These are phyloP conservation scores for Debaryomyces maramus DNA, from an alignment of 805 yeast genomes.

Conservation along the genomic window DNA sequence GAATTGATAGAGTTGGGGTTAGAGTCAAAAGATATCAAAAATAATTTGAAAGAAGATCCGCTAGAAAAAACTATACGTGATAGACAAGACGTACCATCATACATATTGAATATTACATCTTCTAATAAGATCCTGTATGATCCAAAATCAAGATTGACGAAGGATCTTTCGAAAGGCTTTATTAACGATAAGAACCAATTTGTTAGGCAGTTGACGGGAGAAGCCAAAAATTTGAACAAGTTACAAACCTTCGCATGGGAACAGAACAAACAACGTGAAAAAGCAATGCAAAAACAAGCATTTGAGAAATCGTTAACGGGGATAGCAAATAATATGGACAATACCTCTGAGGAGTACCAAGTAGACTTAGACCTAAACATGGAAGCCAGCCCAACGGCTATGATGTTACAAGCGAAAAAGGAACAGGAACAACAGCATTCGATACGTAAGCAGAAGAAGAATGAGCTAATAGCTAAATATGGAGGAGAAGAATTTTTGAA, in stretches of 20 bases:
- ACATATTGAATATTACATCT: slow-evolving; percentile 49
- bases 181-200: slow-evolving; percentile 46
- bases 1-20: slow-evolving; percentile 40
- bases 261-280: slow-evolving; percentile 15
- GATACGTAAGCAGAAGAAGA: slow-evolving; percentile 7
- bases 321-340: not conserved
- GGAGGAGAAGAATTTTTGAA: slow-evolving; percentile 10
- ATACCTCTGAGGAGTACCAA: slow-evolving; percentile 6
- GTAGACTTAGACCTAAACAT: slow-evolving; percentile 28
- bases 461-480: slow-evolving; percentile 17
- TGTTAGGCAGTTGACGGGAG: slow-evolving; percentile 44
- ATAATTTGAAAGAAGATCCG: slow-evolving; percentile 29
- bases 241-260: slow-evolving; percentile 41
- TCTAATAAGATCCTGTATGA: slow-evolving; percentile 46
- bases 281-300: slow-evolving; percentile 9
- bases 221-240: slow-evolving; percentile 20
- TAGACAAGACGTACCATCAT: slow-evolving; percentile 72
- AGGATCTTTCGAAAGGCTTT: slow-evolving; percentile 29
- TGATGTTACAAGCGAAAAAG: slow-evolving; percentile 28
- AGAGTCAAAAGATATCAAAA: slow-evolving; percentile 22
- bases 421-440: slow-evolving; percentile 16
- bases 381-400: slow-evolving; percentile 40
- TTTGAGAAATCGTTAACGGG: slow-evolving; percentile 9
- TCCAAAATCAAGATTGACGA: slow-evolving; percentile 49
- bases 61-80: slow-evolving; percentile 54